Base-by-base conservation (phyloP, 352 stramenopile genomes). In the Phytophthora meadii region DNA sequence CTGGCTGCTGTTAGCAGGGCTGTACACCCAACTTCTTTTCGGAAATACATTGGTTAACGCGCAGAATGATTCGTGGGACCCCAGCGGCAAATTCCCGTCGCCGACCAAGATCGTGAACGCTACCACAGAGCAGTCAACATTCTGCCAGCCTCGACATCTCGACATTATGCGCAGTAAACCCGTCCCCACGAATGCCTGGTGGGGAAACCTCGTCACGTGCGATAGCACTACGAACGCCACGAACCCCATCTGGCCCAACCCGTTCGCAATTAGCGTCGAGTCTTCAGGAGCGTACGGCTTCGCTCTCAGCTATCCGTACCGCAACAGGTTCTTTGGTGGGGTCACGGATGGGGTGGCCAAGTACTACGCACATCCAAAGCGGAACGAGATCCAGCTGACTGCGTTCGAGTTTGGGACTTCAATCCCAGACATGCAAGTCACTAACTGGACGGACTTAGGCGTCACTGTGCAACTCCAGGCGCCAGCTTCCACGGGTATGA, bases 171-270 rank as follows among this genome's bases (percentile, higher is more conserved):
- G 54, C 15, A 77, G 66, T 14, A 60, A 70, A 19, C 71, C 84
- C 1, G 89, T 94, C 41, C 86, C 86, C 22, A 94, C 86, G 32
- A 94, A 94, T 34, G 69, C 66, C 1, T 94, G 86, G 86, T 94
- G 86, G 86, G 84, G 77, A n/a, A 94, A 94, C 59, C 75, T 94
- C 58, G 64, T 94, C 41, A 87, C 79, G 25, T 89, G 82, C 36
- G 79, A 89, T 44, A 28, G 61, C 9, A 68, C 36, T 17, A 77
- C 77, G 14, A 86, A 92, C 61, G 62, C 66, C 28, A 87, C 79
- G 27, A 37, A 59, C 32, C 82, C 84, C 3, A 75, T 92, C 30
- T 94, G 86, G 86, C 39, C 81, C 11, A 87, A 94, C 40, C 84
- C 86, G 50, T 92, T 84, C 30, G 81, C 86, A 1, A 48, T 94